Percentiles rank a stretch among this genome's conserved stretches.
These are phyloP conservation scores for Salvia hispanica DNA, from an alignment of 257 asterid genomes.

Conservation along the genomic window DNA sequence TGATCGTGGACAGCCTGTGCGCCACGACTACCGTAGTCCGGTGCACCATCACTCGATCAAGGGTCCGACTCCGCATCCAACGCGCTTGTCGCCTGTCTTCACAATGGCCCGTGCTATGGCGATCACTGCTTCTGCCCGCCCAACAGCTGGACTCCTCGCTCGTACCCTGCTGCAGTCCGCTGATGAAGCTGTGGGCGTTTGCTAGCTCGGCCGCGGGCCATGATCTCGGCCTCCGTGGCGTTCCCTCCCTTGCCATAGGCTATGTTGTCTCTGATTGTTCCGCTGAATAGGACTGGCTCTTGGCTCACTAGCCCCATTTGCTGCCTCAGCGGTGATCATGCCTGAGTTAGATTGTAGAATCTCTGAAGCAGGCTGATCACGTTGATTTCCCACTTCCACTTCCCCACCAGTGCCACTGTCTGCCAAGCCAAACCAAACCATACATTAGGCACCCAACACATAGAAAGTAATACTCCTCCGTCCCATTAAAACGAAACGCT, in stretches of 20 bases:
- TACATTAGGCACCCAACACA: too few relatives aligned
- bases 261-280: conserved; percentile 66
- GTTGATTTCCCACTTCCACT: conserved; percentile 86
- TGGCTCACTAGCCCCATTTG: conserved; percentile 85
- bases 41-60: too few relatives aligned
- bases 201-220: conserved; percentile 63
- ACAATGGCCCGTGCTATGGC: too few relatives aligned
- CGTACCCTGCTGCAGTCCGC: conserved; percentile 63
- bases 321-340: conserved; percentile 54
- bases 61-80: too few relatives aligned
- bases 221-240: conserved; percentile 61
- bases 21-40: too few relatives aligned
- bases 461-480: too few relatives aligned
- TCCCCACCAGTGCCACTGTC: conserved; percentile 75
- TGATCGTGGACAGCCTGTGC: conserved; percentile 69
- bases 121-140: too few relatives aligned
- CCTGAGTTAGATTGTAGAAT: conserved; percentile 63
- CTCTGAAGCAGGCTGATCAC: conserved; percentile 53
- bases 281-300: conserved; percentile 66
- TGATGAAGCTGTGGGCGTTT: too few relatives aligned
- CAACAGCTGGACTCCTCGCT: too few relatives aligned
- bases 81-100: conserved; percentile 76
- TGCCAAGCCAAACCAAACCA: conserved; percentile 1
- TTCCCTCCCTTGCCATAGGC: conserved; percentile 63
- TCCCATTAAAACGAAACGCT: too few relatives aligned